phyloP scores from a whole-genome alignment of 306 rosid genomes.

The Geum urbanum region DNA sequence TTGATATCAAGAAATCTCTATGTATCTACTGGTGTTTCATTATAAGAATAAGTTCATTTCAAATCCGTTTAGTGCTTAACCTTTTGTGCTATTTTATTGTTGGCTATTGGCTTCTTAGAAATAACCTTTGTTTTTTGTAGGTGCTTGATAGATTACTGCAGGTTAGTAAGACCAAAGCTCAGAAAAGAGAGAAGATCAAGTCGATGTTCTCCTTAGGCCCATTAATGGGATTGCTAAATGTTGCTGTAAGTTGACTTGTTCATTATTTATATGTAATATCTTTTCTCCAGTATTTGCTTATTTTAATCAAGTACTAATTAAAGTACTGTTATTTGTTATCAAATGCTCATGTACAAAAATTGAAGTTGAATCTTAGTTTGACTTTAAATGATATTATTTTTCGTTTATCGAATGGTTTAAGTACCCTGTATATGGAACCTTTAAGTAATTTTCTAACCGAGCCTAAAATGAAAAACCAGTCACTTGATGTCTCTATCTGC shows the following conservation, averaged over 20 bases:
- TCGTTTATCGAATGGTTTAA: not conserved
- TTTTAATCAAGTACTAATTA: not conserved
- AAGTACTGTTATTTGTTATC: not conserved
- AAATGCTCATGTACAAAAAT: too few relatives aligned
- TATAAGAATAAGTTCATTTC: not conserved
- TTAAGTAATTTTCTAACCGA: not conserved
- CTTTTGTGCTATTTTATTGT: not conserved
- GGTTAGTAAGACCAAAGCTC: conserved; percentile 31
- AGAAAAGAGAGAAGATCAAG: conserved; percentile 22
- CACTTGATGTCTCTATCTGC: not conserved
- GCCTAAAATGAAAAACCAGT: not conserved
- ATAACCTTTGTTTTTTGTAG: conserved; percentile 39
- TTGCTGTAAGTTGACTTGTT: conserved; percentile 61
- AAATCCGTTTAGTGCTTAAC: not conserved
- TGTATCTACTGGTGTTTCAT: not conserved
- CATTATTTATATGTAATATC: not conserved
- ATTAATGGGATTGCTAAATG: conserved; percentile 65
- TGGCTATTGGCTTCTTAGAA: conserved; percentile 12
- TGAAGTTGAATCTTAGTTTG: not conserved
- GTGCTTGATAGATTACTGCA: conserved; percentile 64
- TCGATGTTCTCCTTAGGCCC: conserved; percentile 46
- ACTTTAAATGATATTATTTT: not conserved
- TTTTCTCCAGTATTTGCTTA: not conserved
- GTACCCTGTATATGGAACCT: not conserved
- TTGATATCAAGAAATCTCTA: not conserved